These are phyloP conservation scores for Globisporangium spinosum DNA, from an alignment of 352 stramenopile species.

Conservation along the genomic window DNA sequence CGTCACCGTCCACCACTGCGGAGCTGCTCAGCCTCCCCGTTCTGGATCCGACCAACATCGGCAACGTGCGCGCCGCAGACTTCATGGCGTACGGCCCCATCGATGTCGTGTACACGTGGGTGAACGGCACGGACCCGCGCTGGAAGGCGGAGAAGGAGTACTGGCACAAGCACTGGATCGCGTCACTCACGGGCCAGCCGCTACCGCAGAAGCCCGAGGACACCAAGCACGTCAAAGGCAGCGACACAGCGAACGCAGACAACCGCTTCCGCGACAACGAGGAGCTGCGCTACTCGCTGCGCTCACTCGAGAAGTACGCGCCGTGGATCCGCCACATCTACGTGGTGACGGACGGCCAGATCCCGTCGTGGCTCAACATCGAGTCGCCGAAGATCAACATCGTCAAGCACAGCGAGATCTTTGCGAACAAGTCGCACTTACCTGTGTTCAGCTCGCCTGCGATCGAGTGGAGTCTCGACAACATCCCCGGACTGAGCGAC, in stretches of 20 bases:
- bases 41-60: constrained; percentile 50
- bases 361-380: constrained; percentile 92
- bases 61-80: constrained; percentile 43
- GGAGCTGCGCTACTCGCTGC: constrained; percentile 91
- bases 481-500: constrained; percentile 89
- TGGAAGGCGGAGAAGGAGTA: constrained; percentile 90
- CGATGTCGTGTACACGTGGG: constrained; percentile 96
- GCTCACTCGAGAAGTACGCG: constrained; percentile 93
- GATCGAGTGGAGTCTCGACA: constrained; percentile 93
- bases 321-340: constrained; percentile 94
- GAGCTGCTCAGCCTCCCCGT: constrained; percentile 12
- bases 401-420: constrained; percentile 91
- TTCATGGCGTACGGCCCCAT: constrained; percentile 84
- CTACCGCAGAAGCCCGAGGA: constrained; percentile 55
- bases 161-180: constrained; percentile 88
- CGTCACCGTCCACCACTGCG: constrained; percentile 2
- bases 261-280: constrained; percentile 94
- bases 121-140: constrained; percentile 92
- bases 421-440: constrained; percentile 83
- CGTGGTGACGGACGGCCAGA: constrained; percentile 93
- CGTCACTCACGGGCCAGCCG: constrained; percentile 73
- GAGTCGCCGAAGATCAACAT: constrained; percentile 77
- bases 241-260: constrained; percentile 70
- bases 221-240: constrained; percentile 45
- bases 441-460: constrained; percentile 93